A percentile compares a stretch with the other conserved stretches of the same genome.
phyloP scores from a whole-genome alignment of 2,329 filamentous ascomycete genomes.

The Kalaharituber pfeilii region DNA sequence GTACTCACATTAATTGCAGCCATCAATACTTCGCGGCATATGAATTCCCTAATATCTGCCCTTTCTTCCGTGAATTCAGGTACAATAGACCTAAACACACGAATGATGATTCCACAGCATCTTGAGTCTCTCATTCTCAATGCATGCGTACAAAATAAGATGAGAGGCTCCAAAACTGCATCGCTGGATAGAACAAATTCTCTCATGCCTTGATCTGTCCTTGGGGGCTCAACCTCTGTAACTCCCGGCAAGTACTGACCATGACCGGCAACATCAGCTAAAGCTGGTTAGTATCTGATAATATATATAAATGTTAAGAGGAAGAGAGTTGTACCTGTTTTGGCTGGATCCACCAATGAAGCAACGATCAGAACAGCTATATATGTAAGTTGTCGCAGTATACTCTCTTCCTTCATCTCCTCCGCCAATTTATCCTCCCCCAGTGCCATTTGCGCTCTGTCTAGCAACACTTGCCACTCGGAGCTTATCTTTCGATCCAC shows the following conservation, averaged over 20 bases:
- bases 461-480: conserved; percentile 67
- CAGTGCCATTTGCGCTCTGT: conserved; percentile 24
- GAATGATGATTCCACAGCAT: conserved; percentile 69
- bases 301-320: too few relatives aligned
- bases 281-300: too few relatives aligned
- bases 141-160: conserved; percentile 80
- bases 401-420: conserved; percentile 97
- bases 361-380: conserved; percentile 84
- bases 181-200: conserved; percentile 67
- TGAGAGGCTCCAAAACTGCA: conserved; percentile 65
- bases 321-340: not conserved
- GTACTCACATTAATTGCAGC: conserved; percentile 38
- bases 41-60: conserved; percentile 59
- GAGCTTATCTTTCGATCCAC: conserved; percentile 72
- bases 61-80: conserved; percentile 45
- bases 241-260: conserved; percentile 8
- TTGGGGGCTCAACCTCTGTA: conserved; percentile 7
- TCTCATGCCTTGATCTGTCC: conserved; percentile 35
- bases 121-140: conserved; percentile 79
- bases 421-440: conserved; percentile 65
- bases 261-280: conserved; percentile 2
- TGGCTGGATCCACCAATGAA: conserved; percentile 29
- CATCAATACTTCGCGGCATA: conserved; percentile 73
- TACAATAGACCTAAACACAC: conserved; percentile 71
- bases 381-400: conserved; percentile 80